Conservation (phyloP, 2,329 filamentous ascomycete genomes). For the Hypoxylon sp. region DNA sequence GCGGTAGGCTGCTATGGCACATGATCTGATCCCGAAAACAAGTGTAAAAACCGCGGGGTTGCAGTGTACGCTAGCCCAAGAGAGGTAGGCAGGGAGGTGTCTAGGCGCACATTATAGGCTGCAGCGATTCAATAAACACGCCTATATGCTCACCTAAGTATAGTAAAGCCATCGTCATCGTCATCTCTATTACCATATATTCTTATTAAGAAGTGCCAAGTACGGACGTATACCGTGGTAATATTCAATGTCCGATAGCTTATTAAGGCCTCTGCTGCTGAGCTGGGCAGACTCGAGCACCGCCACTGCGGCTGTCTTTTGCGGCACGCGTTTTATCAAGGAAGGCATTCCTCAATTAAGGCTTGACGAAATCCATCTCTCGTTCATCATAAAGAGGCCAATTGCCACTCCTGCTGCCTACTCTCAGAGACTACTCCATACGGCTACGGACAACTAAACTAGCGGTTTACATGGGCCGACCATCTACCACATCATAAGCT, state of each 20-base stretch:
- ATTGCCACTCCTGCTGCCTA: background rate
- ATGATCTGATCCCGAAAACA: slow-evolving; percentile 11
- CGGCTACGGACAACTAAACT: slow-evolving; percentile 20
- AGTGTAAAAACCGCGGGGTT: slow-evolving; percentile 32
- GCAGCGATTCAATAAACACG: background rate
- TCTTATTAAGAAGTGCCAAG: no score
- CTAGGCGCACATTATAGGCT: slow-evolving; percentile 2
- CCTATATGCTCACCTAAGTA: background rate
- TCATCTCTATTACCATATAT: no score
- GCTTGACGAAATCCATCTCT: slow-evolving; percentile 2
- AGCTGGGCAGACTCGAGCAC: slow-evolving; percentile 5
- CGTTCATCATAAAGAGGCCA: slow-evolving; percentile 7
- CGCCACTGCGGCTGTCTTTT: slow-evolving; percentile 29
- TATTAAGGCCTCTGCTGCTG: no score
- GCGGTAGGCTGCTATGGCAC: background rate
- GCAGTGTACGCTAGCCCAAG: background rate
- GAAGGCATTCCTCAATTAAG: slow-evolving; percentile 24
- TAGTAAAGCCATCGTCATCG: no score
- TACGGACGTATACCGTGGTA: no score
- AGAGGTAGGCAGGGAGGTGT: slow-evolving; percentile 6
- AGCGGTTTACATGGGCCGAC: no score
- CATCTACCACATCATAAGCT: no score
- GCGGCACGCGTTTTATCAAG: slow-evolving; percentile 15
- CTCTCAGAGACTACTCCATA: slow-evolving; percentile 1
- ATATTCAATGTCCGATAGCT: no score